A percentile compares a stretch with the other conserved stretches of the same genome.
These are phyloP conservation scores for Gossypium stocksii DNA, from an alignment of 345 rosid genomes.

Conservation along the genomic window DNA sequence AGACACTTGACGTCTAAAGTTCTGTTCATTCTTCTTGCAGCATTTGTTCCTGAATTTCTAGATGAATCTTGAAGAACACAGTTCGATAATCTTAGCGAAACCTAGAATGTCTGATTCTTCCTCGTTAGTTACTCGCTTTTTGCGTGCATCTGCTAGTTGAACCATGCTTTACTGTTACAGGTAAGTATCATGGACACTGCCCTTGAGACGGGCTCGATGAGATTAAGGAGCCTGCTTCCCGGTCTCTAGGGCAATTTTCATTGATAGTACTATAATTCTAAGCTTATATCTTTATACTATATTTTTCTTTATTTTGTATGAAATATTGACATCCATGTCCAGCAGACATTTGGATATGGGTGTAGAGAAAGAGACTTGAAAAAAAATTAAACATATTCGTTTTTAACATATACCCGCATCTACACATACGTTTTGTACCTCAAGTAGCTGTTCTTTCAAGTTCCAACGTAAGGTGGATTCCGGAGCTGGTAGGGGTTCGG, in stretches of 20 bases:
- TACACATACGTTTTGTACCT: background rate
- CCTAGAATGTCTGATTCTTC: background rate
- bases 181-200: background rate
- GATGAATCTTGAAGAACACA: background rate
- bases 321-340: background rate
- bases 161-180: background rate
- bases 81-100: background rate
- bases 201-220: background rate
- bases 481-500: background rate
- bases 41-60: background rate
- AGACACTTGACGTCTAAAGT: background rate
- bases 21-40: slow-evolving; percentile 6
- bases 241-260: background rate
- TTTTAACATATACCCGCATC: background rate
- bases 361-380: background rate
- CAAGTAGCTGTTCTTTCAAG: background rate
- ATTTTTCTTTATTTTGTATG: background rate
- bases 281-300: background rate
- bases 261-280: background rate
- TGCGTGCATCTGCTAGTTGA: background rate
- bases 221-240: background rate
- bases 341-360: background rate
- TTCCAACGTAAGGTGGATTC: background rate
- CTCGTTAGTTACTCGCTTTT: background rate
- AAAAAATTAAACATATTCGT: background rate